Conservation (phyloP, 352 stramenopile species). For the Phytophthora constricta region DNA sequence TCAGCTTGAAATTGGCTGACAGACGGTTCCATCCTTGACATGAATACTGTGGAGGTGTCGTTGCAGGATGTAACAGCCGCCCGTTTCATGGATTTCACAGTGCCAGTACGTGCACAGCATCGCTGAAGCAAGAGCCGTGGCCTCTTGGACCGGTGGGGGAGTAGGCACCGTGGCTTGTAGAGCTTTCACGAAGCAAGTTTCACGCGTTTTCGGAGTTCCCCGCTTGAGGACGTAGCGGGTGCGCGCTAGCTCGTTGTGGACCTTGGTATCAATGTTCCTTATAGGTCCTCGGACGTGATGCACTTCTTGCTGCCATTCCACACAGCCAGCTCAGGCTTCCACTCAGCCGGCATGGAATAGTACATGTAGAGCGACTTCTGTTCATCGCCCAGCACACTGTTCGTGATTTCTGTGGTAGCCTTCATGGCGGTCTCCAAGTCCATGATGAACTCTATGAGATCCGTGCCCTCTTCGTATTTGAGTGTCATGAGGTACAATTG, state of each 20-base stretch:
- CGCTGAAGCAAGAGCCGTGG: slow-evolving; percentile 1
- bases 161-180: background rate
- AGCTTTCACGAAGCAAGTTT: slow-evolving; percentile 8
- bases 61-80: slow-evolving; percentile 24
- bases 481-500: slow-evolving; percentile 10
- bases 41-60: slow-evolving; percentile 3
- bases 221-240: slow-evolving; percentile 18
- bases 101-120: slow-evolving; percentile 14
- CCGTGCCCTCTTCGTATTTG: slow-evolving; percentile 8
- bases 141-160: background rate
- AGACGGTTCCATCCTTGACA: slow-evolving; percentile 25
- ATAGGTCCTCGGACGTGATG: slow-evolving; percentile 15
- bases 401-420: background rate
- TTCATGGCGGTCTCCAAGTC: slow-evolving; percentile 5
- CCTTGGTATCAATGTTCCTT: slow-evolving; percentile 8
- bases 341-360: slow-evolving; percentile 2
- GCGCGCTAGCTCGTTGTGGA: slow-evolving; percentile 11
- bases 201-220: slow-evolving; percentile 10
- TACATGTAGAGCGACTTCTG: slow-evolving; percentile 16
- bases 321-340: background rate
- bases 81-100: slow-evolving; percentile 12
- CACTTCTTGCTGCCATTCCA: slow-evolving; percentile 17
- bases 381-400: slow-evolving; percentile 9
- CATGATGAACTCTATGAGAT: slow-evolving; percentile 7
- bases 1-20: slow-evolving; percentile 22